Evolutionary conservation across 139 green algal species (phyloP).

Genomic region (Auxenochlorella pyrenoidosa): DNA sequence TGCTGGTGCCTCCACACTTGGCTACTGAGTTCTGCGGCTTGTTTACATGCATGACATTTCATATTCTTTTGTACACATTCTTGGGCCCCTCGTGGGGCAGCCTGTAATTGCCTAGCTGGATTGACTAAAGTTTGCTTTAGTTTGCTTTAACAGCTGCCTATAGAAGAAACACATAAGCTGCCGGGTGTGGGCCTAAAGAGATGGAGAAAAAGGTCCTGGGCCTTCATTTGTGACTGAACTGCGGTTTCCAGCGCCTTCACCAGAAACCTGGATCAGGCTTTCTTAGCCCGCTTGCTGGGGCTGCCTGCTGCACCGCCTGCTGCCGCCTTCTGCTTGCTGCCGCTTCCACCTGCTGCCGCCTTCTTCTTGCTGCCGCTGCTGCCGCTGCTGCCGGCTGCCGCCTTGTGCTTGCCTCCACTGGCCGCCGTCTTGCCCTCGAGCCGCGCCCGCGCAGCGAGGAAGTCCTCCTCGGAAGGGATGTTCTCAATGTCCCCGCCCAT

Average conservation of each 20-base stretch:
- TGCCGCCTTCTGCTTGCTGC: conserved; percentile 20
- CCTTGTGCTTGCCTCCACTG: conserved; percentile 4
- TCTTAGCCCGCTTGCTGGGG: conserved; percentile 23
- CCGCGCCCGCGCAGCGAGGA: conserved; percentile 44
- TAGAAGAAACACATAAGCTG: too few relatives aligned
- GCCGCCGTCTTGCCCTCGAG: conserved; percentile 7
- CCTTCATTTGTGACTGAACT: too few relatives aligned
- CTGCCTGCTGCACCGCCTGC: neutral
- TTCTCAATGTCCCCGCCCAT: conserved; percentile 49
- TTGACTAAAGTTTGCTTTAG: too few relatives aligned
- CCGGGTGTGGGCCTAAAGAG: neutral
- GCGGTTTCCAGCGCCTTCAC: neutral
- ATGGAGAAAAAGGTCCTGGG: neutral
- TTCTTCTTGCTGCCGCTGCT: conserved; percentile 3
- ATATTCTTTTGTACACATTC: neutral
- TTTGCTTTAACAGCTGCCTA: too few relatives aligned
- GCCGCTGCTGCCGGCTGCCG: neutral
- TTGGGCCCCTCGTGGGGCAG: too few relatives aligned
- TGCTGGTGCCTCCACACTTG: too few relatives aligned
- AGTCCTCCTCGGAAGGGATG: conserved; percentile 57
- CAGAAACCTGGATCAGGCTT: neutral
- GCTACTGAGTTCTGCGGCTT: too few relatives aligned
- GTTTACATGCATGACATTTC: too few relatives aligned
- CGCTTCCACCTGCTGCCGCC: neutral
- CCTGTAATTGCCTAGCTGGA: neutral